Evolutionary conservation across 2,329 filamentous ascomycete species (phyloP), one percentile per base, ranked within the genome.

Genomic region (Penicillium corylophilum): DNA sequence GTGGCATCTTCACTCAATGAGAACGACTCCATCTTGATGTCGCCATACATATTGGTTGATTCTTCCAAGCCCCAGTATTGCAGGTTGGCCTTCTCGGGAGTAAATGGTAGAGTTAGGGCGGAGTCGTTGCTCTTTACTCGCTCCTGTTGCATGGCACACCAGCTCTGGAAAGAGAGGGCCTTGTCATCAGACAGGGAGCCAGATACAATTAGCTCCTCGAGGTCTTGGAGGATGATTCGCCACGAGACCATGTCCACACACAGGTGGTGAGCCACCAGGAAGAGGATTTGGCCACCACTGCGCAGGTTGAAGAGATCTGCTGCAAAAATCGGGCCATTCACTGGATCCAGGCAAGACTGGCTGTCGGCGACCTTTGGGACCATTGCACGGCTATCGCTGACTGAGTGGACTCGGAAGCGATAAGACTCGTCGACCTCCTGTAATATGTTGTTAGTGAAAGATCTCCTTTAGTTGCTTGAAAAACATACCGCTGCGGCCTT

Each of bases 231-330:
- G 18, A 72, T 63, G 38, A 72, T 66, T 16, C 69, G 65, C 70
- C 70, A 68, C 3, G 65, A 68, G 2, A 68, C 65, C 58, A 68
- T 66, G 36, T 68, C 65, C 44, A 68, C 55, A 24, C 62, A 64
- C 8, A 67, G 42, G 44, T 68, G 65, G 48, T 66, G 63, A 35
- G 61, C 65, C 3, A 63, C 63, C 9, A 68, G 47, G 52, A 68
- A 67, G n/a, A 68, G 53, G 8, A 64, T 54, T 26, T 65, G 64
- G 9, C 69, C 70, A 7, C 62, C 64, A 5, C 65, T 62, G 29
- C 69, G 57, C 5, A 71, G 55, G 23, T 73, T 66, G 48, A 76
- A 71, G 1, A 76, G 52, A 46, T 76, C 71, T 10, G 70, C 66
- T 1, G 69, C 68, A 15, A 77, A 68, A 1, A 74, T 65, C 1